Conservation (phyloP, 2,329 filamentous ascomycete genomes). For the Epichloe bromicola region DNA sequence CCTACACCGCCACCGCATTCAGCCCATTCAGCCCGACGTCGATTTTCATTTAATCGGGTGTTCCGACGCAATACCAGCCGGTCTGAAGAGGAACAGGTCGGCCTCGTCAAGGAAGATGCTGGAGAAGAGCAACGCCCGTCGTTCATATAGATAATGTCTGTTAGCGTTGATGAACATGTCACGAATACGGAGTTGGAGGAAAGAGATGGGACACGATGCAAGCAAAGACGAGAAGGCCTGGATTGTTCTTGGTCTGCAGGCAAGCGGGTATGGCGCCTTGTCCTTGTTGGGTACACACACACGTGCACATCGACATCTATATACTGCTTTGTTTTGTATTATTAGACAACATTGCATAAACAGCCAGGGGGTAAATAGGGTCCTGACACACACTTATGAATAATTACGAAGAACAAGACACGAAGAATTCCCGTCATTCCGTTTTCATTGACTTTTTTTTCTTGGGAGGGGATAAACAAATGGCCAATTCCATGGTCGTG, state of each 20-base stretch:
- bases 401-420: background rate
- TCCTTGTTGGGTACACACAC: background rate
- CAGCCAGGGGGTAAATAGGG: background rate
- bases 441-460: no score
- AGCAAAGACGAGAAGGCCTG: background rate
- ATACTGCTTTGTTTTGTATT: background rate
- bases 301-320: background rate
- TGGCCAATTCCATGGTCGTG: no score
- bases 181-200: background rate
- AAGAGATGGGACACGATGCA: background rate
- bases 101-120: constrained; percentile 56
- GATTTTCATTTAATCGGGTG: constrained; percentile 88
- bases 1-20: constrained; percentile 50
- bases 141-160: background rate
- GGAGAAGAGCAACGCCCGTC: background rate
- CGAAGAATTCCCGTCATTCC: no score
- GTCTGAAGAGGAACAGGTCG: constrained; percentile 72
- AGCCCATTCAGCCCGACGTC: constrained; percentile 51
- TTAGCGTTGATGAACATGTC: background rate
- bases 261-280: background rate
- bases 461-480: no score
- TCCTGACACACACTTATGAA: background rate
- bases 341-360: background rate
- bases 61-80: constrained; percentile 41
- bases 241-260: background rate